Percentiles rank a stretch among this genome's conserved stretches.
Conservation (phyloP, 106 monocot genomes). For the Allium sativum region DNA sequence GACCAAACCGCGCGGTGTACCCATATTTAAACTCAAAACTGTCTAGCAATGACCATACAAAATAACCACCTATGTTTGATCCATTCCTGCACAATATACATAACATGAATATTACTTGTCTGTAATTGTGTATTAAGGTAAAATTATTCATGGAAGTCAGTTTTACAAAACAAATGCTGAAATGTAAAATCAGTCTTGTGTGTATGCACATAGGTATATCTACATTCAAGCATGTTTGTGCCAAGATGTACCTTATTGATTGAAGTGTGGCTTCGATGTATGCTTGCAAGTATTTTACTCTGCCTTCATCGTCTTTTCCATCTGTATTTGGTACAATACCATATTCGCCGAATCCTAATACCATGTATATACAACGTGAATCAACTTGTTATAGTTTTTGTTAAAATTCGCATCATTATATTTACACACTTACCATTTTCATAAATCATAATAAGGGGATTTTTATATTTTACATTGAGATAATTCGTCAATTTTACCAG, state of each 20-base stretch:
- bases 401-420: not conserved
- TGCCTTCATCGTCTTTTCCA: slow-evolving; percentile 4
- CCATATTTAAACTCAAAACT: slow-evolving; percentile 34
- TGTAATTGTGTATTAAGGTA: no score
- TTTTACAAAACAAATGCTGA: not conserved
- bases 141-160: no score
- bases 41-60: slow-evolving; percentile 64
- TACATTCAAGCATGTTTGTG: not conserved
- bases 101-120: not conserved
- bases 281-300: slow-evolving; percentile 14
- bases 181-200: not conserved
- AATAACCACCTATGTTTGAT: slow-evolving; percentile 44
- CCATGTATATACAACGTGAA: not conserved
- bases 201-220: no score
- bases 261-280: slow-evolving; percentile 19
- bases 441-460: slow-evolving; percentile 2
- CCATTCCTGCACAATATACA: slow-evolving; percentile 38
- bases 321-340: not conserved
- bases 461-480: slow-evolving; percentile 7
- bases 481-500: slow-evolving; percentile 6
- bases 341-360: slow-evolving; percentile 12
- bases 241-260: slow-evolving; percentile 17
- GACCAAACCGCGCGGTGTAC: slow-evolving; percentile 20
- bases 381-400: not conserved
- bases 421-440: slow-evolving; percentile 14